phyloP scores from a whole-genome alignment of 169 alveolate genomes.

The Plasmodium yoelii region DNA sequence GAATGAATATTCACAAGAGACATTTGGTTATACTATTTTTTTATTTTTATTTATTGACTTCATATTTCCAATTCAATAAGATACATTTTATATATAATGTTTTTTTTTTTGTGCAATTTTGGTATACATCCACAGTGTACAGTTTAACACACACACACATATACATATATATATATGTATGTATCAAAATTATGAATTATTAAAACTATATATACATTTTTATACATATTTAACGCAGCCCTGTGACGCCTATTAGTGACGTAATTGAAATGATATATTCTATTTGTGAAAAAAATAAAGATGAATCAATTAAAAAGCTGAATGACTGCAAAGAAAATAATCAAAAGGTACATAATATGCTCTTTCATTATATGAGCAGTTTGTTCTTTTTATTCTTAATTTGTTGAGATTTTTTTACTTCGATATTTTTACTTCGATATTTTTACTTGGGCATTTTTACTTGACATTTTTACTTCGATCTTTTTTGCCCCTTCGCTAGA shows the following conservation, averaged over 20 bases:
- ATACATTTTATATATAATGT: no score
- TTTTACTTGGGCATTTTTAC: no score
- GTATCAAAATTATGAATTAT: no score
- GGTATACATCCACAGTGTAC: no score
- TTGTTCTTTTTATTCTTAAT: neutral
- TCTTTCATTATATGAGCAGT: neutral
- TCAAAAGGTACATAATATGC: constrained; percentile 12
- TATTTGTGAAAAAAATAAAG: constrained; percentile 14
- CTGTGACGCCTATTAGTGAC: constrained; percentile 34
- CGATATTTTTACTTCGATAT: neutral
- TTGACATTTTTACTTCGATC: neutral
- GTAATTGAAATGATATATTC: constrained; percentile 37
- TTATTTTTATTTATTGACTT: no score
- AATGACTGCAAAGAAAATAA: constrained; percentile 38
- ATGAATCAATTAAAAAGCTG: constrained; percentile 30
- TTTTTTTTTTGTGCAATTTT: no score
- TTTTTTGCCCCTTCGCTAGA: neutral
- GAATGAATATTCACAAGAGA: no score
- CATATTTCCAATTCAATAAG: no score
- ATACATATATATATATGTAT: no score
- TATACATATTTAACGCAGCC: constrained; percentile 12
- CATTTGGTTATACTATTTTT: no score
- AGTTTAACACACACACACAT: no score
- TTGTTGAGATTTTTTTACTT: neutral
- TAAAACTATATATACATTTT: no score